These are phyloP conservation scores for Udeniomyces megalosporus DNA, from an alignment of 768 basidiomycete species.

Conservation along the genomic window DNA sequence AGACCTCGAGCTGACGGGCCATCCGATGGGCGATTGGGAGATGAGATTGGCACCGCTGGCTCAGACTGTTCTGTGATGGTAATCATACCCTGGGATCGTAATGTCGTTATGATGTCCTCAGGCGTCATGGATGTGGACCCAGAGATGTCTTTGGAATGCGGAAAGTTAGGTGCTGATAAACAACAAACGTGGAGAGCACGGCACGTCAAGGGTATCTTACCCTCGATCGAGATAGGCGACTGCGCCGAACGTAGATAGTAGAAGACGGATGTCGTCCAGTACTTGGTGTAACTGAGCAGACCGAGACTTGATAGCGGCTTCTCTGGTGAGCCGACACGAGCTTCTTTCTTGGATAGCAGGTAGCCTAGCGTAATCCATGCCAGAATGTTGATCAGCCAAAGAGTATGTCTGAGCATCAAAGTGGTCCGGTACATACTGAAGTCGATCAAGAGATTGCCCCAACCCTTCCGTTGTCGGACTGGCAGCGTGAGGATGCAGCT, in stretches of 20 bases:
- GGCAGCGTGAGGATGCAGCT: conserved; percentile 99
- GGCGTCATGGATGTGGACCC: conserved; percentile 72
- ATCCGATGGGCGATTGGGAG: too few relatives aligned
- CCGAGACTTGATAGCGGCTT: conserved; percentile 88
- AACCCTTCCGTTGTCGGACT: conserved; percentile 81
- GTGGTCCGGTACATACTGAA: conserved; percentile 56
- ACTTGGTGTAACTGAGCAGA: conserved; percentile 81
- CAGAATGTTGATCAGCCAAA: not conserved
- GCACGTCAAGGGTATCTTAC: conserved; percentile 32
- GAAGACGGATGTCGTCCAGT: conserved; percentile 83
- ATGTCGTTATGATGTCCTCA: conserved; percentile 66
- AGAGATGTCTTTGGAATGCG: conserved; percentile 53
- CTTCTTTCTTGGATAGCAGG: conserved; percentile 86
- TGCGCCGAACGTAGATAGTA: conserved; percentile 50
- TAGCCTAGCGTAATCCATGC: conserved; percentile 46
- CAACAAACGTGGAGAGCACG: too few relatives aligned
- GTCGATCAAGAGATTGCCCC: conserved; percentile 93
- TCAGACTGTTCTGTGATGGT: conserved; percentile 20
- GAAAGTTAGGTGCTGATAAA: too few relatives aligned
- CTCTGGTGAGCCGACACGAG: conserved; percentile 77
- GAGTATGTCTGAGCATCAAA: not conserved
- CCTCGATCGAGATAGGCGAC: conserved; percentile 53
- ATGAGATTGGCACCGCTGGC: not conserved
- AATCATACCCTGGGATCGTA: conserved; percentile 62
- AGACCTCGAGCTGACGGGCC: not conserved